Evolutionary conservation across 768 basidiomycete genomes (phyloP), one percentile per base, ranked within the genome.

Genomic region (Amyloporia xantha): DNA sequence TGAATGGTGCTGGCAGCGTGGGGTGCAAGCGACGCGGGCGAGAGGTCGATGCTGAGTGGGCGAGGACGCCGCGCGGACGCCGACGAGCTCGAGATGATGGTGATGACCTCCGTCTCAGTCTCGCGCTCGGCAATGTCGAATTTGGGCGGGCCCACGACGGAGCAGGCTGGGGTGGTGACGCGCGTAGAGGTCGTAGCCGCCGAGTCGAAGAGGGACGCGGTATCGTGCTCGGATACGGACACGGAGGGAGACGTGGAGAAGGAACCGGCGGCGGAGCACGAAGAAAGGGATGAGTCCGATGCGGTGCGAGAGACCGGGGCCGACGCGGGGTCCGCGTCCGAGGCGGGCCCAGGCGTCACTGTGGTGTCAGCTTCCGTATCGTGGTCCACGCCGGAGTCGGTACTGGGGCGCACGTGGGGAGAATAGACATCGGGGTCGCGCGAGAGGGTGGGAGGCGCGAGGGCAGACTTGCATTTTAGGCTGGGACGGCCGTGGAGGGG

Each of bases 201-300:
- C 68, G 56, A 76, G 69, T 56, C 75, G 68, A 13, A 63, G 65
- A 51, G 69, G 66, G 43, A 74, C 59, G 51, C 44, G 5, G 41
- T 50, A 20, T 54, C 57, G 19, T 54, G 55, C 10, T 56, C 59
- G 15, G 56, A 51, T 4, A 49, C 48, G 10, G 55, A 53, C 17
- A 50, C 47, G 15, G 55, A 59, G 12, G 50, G 28, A n/a, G n/a
- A n/a, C n/a, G n/a, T n/a, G n/a, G n/a, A n/a, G n/a, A n/a, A n/a
- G 24, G 49, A 44, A 30, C 37, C 50, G 4, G 48, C 50, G 4
- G 50, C 41, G 6, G 54, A 47, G 7, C 47, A 39, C 3, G 54
- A 59, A 5, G 71, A 68, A 23, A 71, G 70, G 15, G 75, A 68
- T 5, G 68, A 65, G 42, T 66, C 61, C 13, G 71, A 69, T 6